phyloP scores from a whole-genome alignment of 768 basidiomycete genomes.

The Russula sp. region DNA sequence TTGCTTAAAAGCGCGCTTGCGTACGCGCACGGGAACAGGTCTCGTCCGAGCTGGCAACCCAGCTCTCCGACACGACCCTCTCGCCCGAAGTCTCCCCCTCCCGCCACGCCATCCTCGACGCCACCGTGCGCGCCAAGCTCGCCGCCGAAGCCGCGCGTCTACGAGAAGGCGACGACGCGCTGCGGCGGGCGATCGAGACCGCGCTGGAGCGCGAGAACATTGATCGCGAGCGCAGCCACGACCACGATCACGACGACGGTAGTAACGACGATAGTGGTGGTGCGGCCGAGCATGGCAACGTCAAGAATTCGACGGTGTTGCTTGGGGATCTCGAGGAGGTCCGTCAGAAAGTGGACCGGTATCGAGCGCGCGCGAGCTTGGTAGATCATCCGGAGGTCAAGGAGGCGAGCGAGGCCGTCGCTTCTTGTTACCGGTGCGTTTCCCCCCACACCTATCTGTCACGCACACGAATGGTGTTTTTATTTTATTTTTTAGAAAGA shows the following conservation, averaged over 20 bases:
- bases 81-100: conserved; percentile 55
- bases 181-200: conserved; percentile 54
- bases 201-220: conserved; percentile 87
- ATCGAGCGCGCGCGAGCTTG: conserved; percentile 51
- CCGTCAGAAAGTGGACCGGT: conserved; percentile 63
- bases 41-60: conserved; percentile 76
- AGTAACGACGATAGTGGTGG: conserved; percentile 29
- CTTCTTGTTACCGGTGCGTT: conserved; percentile 70
- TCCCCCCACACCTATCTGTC: neutral
- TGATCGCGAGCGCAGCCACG: conserved; percentile 53
- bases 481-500: conserved; percentile 26
- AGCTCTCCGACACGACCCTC: conserved; percentile 60
- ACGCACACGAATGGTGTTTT: too few relatives aligned
- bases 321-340: conserved; percentile 74
- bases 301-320: conserved; percentile 57
- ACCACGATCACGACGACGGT: conserved; percentile 31
- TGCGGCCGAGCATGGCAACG: conserved; percentile 31
- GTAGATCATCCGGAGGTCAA: conserved; percentile 52
- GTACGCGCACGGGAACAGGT: conserved; percentile 43
- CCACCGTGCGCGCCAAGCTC: conserved; percentile 66
- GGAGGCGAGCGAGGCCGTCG: conserved; percentile 51
- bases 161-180: conserved; percentile 55
- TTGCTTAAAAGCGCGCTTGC: too few relatives aligned
- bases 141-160: conserved; percentile 60
- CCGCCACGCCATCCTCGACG: conserved; percentile 69